These are phyloP conservation scores for Phytophthora sp. DNA, from an alignment of 352 stramenopile species.

Conservation along the genomic window DNA sequence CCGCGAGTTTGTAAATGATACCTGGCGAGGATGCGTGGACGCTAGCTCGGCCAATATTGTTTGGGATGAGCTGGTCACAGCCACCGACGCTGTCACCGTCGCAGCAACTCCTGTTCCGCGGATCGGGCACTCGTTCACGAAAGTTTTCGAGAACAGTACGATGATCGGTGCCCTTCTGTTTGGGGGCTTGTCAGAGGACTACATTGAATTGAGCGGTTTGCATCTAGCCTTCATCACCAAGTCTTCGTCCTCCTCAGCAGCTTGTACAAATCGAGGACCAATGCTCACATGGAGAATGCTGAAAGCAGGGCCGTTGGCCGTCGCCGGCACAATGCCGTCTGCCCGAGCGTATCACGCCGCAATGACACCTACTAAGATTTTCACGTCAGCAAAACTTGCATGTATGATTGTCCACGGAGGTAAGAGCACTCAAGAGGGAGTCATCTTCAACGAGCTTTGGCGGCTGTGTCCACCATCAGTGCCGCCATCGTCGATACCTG, in stretches of 20 bases:
- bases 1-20: slow-evolving; percentile 63
- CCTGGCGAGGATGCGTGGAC: slow-evolving; percentile 64
- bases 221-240: slow-evolving; percentile 56
- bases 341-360: slow-evolving; percentile 55
- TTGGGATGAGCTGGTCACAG: slow-evolving; percentile 62
- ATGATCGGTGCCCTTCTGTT: slow-evolving; percentile 50
- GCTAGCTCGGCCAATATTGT: slow-evolving; percentile 36
- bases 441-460: slow-evolving; percentile 82
- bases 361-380: slow-evolving; percentile 46
- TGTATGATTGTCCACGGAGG: slow-evolving; percentile 70
- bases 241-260: slow-evolving; percentile 5
- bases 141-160: slow-evolving; percentile 57
- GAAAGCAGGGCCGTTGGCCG: slow-evolving; percentile 3
- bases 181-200: slow-evolving; percentile 54
- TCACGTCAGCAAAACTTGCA: slow-evolving; percentile 21
- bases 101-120: slow-evolving; percentile 40
- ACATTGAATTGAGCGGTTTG: slow-evolving; percentile 46
- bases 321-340: slow-evolving; percentile 21
- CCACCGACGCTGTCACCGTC: slow-evolving; percentile 36
- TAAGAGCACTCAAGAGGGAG: slow-evolving; percentile 39
- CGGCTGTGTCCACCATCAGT: slow-evolving; percentile 47
- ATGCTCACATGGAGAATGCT: slow-evolving; percentile 50
- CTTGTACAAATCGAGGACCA: slow-evolving; percentile 31
- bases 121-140: slow-evolving; percentile 66
- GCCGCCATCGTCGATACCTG: neutral